These are phyloP conservation scores for Chamaecrista fasciculata DNA, from an alignment of 306 rosid species.

Conservation along the genomic window DNA sequence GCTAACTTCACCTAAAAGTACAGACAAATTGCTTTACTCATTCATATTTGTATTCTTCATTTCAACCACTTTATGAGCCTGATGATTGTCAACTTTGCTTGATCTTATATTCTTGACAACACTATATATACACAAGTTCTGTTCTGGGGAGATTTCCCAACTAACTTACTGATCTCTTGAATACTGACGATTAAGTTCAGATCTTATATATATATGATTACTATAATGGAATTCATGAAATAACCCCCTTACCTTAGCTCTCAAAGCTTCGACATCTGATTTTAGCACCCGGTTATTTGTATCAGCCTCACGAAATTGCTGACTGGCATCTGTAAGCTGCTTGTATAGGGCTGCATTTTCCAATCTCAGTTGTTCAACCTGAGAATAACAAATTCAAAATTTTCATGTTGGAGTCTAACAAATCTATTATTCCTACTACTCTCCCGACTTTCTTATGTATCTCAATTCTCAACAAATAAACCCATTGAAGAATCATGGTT, in stretches of 20 bases:
- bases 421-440: neutral
- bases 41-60: neutral
- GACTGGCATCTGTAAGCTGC: constrained; percentile 63
- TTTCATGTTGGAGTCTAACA: neutral
- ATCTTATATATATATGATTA: too few species aligned
- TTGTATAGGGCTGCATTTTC: constrained; percentile 51
- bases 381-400: constrained; percentile 2
- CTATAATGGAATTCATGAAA: neutral
- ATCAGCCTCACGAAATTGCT: constrained; percentile 65
- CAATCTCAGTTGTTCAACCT: constrained; percentile 63
- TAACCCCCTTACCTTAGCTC: constrained; percentile 58
- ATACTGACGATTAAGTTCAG: neutral
- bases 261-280: constrained; percentile 75
- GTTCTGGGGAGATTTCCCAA: neutral
- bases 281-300: constrained; percentile 66
- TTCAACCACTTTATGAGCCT: neutral
- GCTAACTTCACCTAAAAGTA: constrained; percentile 69
- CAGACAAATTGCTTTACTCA: neutral
- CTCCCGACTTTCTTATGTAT: neutral
- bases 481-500: neutral
- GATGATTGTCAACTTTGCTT: neutral
- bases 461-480: too few species aligned
- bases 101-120: neutral
- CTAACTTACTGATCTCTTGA: neutral
- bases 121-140: neutral